Base-by-base conservation (phyloP, 768 basidiomycete species). In the Naematelia encephala region DNA sequence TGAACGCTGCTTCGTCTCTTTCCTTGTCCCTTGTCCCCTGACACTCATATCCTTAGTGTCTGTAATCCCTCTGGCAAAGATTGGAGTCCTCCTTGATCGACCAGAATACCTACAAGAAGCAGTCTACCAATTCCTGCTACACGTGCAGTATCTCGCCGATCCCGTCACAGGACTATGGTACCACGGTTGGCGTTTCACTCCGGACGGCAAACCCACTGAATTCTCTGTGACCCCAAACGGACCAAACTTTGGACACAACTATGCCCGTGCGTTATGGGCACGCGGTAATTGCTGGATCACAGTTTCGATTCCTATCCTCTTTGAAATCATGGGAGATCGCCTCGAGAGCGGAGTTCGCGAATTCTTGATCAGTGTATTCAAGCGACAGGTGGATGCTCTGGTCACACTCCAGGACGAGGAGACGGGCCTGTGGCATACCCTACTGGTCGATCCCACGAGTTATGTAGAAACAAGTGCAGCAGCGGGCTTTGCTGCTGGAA, bases 31-130 rank as follows among this genome's bases (percentile, higher is more conserved):
- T 8, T 39, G 16, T 16, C 34, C 8, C 34, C 34, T 16, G n/a
- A n/a, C 34, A 16, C 34, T 39, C 8, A 39, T 16, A 8, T 8
- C 34, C 8, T 8, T 16, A 39, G 34, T 84, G 66, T 68, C 58
- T 5, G 82, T 84, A 12, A 74, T 84, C n/a, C 83, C 83, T 5
- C 73, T 85, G 39, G 75, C 83, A 10, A 83, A 83, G 70, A 83
- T 84, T 52, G 83, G 83, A 2, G 66, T 83, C 28, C 79, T 84
- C 19, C 77, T 84, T 10, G 73, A 80, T 54, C 76, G 81, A 16
- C 79, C 79, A 1, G 74, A 80, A 12, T 84, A 84, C 65, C 70
- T 84, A 45, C 81, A 83, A 63, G 84, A 84, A 72, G 72, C 76
- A 23, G 72, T 70, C 59, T 71, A 60, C 56, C 73, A 77, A 47